These are phyloP conservation scores for Grosmannia huntii DNA, from an alignment of 2,329 filamentous ascomycete species.

Conservation along the genomic window DNA sequence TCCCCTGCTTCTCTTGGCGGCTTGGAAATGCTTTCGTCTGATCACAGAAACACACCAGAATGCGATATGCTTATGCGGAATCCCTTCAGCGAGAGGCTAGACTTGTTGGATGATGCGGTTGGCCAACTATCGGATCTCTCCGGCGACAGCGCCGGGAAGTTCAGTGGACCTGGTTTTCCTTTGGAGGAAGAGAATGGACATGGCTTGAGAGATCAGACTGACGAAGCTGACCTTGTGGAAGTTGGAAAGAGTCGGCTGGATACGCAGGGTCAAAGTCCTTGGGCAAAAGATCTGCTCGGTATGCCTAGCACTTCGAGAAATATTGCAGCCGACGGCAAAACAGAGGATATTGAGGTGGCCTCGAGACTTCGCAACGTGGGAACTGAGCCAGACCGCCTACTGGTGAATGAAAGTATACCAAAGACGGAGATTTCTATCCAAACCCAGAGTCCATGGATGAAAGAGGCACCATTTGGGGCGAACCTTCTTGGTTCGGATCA, in stretches of 20 bases:
- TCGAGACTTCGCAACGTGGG: neutral
- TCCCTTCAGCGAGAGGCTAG: neutral
- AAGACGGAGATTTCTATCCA: neutral
- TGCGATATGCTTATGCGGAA: neutral
- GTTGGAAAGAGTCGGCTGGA: slow-evolving; percentile 2
- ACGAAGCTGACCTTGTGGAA: neutral
- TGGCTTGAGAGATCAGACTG: neutral
- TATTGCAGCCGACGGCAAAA: neutral
- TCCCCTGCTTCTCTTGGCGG: neutral
- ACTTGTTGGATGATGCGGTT: no score
- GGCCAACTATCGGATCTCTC: neutral
- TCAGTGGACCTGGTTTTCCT: neutral
- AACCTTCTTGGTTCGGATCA: neutral
- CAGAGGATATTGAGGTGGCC: neutral
- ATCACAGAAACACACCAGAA: neutral
- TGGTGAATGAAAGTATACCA: neutral
- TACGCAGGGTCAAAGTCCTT: slow-evolving; percentile 13
- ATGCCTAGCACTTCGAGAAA: neutral
- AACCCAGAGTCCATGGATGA: slow-evolving; percentile 4
- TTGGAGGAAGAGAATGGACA: neutral
- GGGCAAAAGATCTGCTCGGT: neutral
- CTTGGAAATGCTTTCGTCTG: neutral
- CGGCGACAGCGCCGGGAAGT: neutral
- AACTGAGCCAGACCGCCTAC: neutral
- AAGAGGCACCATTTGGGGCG: neutral